Evolutionary conservation across 768 basidiomycete species (phyloP), one percentile per base, ranked within the genome.

Genomic region (Mycena olivaceomarginata): DNA sequence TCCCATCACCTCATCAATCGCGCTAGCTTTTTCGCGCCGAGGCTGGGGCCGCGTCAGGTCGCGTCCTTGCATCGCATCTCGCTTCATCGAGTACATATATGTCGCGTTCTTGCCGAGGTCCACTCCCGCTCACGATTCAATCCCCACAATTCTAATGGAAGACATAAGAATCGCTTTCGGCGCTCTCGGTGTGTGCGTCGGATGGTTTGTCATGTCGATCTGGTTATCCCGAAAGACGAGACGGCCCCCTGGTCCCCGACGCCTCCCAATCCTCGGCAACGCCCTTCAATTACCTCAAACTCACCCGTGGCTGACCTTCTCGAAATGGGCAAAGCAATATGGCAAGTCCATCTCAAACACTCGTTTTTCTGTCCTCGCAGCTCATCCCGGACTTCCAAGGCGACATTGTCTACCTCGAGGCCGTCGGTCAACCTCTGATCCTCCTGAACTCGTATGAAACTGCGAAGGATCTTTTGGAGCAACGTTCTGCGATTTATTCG

Each of bases 401-500:
- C 74, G 53, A n/a, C 78, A 60, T 79, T 20, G 69, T 78, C 1
- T 75, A 84, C 51, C 77, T 80, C 4, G 75, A 80, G 43, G 70
- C 80, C 48, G 67, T 84, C 12, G 77, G 64, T n/a, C 80, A 80
- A 59, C 78, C 80, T 12, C 75, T 85, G 15, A 57, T 85, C 22
- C 66, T 85, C 25, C 74, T 86, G 51, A 84, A 83, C 71, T 80
- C 82, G 0, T 67, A 74, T 18, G 79, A 82, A 70, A 78, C 79
- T 2, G 83, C 83, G 5, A 81, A 70, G 43, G 80, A 80, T 9
- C 81, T 85, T 68, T 75, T 85, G 53, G 83, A 82, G 57, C 78
- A 82, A 20, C 82, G 82, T 2, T 85, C 83, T 31, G 76, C 75
- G 7, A 83, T 82, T 37, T 85, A 86, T 68, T 85, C 83, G 20